Base-by-base conservation (phyloP, 176 grass and related monocot genomes). In the Carex kokanica region DNA sequence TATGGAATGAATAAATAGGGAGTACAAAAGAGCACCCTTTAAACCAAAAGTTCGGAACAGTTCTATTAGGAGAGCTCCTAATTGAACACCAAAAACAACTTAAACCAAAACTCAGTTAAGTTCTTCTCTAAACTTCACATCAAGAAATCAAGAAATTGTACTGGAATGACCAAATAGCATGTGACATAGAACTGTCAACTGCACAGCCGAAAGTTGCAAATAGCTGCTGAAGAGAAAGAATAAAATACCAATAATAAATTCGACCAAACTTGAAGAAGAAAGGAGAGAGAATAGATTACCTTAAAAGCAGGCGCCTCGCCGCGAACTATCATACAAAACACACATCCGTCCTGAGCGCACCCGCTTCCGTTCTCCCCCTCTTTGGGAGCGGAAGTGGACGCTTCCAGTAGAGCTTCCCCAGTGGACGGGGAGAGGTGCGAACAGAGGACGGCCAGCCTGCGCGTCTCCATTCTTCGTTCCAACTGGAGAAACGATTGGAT, bases 281-380 rank as follows among this genome's bases (percentile, higher is more conserved):
- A 36, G 55, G 41, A 57, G 4, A 40, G 32, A 66, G 8, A 25
- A 63, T 8, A 51, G 55, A 6, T 40, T 66, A 90, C 94, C 89
- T 91, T 97, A 74, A 87, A 93, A 43, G 94, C 91, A 8, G 79
- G 94, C 17, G 54, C 83, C 57, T 80, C 61, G 51, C 89, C 94
- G 12, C 86, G 45, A 62, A 88, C 79, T 67, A 97, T 97, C 81
- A 63, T 52, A 81, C 94, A 97, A 72, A 97, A 97, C 51, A 93
- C 86, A 84, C 94, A 97, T 49, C 4, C 18, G 2, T 55, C 72
- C 49, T 61, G 54, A 41, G 62, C 81, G 16, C 18, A 60, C 16
- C 59, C 71, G 14, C 57, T 17, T 59, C 74, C 80, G 18, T 55
- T 51, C 0, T 69, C 65, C 23, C 17, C 67, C 3, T 53, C 51